These are phyloP conservation scores for Geranomyces variabilis DNA, from an alignment of 192 early-diverging fungal genomes.

Conservation along the genomic window DNA sequence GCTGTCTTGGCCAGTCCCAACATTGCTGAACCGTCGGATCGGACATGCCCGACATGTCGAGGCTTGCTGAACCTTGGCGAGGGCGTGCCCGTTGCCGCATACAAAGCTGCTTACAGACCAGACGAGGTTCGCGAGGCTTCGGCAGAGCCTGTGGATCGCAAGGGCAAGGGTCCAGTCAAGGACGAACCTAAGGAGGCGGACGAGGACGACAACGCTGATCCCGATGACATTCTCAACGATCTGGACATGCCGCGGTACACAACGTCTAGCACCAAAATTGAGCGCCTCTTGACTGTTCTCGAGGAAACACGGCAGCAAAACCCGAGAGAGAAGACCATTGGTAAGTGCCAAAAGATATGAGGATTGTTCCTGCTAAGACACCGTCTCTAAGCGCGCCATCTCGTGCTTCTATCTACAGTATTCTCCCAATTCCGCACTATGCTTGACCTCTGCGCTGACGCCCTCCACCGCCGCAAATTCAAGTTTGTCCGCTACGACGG, in stretches of 20 bases:
- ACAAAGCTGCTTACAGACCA: conserved; percentile 3
- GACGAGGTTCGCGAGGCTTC: not conserved
- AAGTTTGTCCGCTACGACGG: conserved; percentile 30
- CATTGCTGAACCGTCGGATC: not conserved
- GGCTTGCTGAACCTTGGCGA: not conserved
- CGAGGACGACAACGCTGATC: conserved; percentile 5
- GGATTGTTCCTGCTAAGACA: not conserved
- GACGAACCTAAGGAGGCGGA: not conserved
- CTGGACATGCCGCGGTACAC: not conserved
- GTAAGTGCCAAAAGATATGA: not conserved
- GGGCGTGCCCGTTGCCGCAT: not conserved
- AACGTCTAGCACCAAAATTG: conserved; percentile 21
- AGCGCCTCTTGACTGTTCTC: conserved; percentile 7
- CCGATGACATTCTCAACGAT: not conserved
- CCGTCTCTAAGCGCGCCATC: not conserved
- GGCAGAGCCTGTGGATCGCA: conserved; percentile 5
- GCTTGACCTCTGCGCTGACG: conserved; percentile 41
- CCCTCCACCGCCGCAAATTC: conserved; percentile 17
- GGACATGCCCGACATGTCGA: conserved; percentile 41
- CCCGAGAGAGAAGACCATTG: conserved; percentile 29
- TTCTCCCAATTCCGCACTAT: conserved; percentile 49
- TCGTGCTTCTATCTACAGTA: conserved; percentile 14
- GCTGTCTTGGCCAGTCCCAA: conserved; percentile 21
- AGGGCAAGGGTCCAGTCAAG: conserved; percentile 11
- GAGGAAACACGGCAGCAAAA: conserved; percentile 10